Percentiles rank a stretch among this genome's conserved stretches.
phyloP scores from a whole-genome alignment of 1,284 basidiomycete genomes.

The Irpex lacteus region DNA sequence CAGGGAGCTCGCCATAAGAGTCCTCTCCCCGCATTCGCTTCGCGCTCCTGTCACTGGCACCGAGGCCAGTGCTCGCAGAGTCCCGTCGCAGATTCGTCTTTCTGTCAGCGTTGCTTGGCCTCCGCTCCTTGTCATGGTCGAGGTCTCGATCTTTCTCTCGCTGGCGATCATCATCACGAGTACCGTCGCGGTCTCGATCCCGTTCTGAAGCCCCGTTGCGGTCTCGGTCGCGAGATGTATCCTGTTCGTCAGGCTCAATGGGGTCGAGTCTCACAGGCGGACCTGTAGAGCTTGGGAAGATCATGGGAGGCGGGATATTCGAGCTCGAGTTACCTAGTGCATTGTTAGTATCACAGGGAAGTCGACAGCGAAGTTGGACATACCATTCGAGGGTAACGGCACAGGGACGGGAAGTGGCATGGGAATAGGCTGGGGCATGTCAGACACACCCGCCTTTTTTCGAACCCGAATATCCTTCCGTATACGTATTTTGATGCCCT shows the following conservation, averaged over 20 bases:
- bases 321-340: neutral
- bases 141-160: constrained; percentile 16
- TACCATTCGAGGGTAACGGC: constrained; percentile 7
- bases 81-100: constrained; percentile 3
- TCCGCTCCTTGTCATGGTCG: constrained; percentile 17
- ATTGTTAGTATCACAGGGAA: neutral
- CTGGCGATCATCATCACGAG: constrained; percentile 22
- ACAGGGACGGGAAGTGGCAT: constrained; percentile 19
- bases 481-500: constrained; percentile 92
- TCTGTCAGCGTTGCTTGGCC: neutral
- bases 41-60: constrained; percentile 18
- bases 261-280: constrained; percentile 16
- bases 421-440: constrained; percentile 23
- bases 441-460: constrained; percentile 54
- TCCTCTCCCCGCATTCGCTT: constrained; percentile 14
- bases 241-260: constrained; percentile 16
- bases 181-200: constrained; percentile 25
- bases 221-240: constrained; percentile 16
- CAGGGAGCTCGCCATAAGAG: constrained; percentile 1
- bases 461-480: constrained; percentile 84
- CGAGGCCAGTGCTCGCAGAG: constrained; percentile 12
- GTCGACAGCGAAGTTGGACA: no score
- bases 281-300: constrained; percentile 13
- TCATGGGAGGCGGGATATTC: constrained; percentile 2
- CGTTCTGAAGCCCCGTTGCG: constrained; percentile 13